Evolutionary conservation across 139 green algal genomes (phyloP).

Genomic region (Tetradesmus obliquus): DNA sequence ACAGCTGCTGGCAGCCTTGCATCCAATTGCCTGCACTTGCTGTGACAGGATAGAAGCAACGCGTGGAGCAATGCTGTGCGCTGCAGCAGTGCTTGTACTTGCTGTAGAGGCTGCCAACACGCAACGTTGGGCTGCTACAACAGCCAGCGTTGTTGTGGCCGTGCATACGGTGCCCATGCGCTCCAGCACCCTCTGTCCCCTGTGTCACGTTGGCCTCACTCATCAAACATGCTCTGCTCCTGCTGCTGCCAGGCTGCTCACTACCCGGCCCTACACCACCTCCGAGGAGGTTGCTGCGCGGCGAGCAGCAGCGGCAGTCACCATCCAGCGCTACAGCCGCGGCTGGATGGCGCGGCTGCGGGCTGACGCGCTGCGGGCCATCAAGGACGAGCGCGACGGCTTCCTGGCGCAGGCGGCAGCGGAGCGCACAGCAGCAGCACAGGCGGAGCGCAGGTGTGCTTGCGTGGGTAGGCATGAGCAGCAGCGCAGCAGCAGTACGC

Average conservation of each 20-base stretch:
- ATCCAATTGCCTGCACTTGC: too few species aligned
- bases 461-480: neutral
- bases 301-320: slow-evolving; percentile 51
- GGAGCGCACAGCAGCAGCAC: neutral
- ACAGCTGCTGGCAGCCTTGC: too few species aligned
- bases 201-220: neutral
- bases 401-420: slow-evolving; percentile 59
- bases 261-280: slow-evolving; percentile 69
- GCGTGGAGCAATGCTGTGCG: too few species aligned
- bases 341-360: slow-evolving; percentile 69
- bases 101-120: too few species aligned
- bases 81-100: too few species aligned
- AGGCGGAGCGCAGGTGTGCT: slow-evolving; percentile 26
- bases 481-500: neutral
- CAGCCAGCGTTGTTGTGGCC: too few species aligned
- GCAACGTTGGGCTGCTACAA: too few species aligned
- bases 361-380: slow-evolving; percentile 53
- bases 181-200: too few species aligned
- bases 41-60: neutral
- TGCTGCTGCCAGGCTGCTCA: slow-evolving; percentile 47
- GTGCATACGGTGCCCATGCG: too few species aligned
- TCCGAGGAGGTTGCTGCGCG: slow-evolving; percentile 62
- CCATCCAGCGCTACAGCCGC: slow-evolving; percentile 77
- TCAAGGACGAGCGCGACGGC: slow-evolving; percentile 65
- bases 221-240: neutral